Conservation (phyloP, 148 eudicot species). For the Amaranthus cruentus region DNA sequence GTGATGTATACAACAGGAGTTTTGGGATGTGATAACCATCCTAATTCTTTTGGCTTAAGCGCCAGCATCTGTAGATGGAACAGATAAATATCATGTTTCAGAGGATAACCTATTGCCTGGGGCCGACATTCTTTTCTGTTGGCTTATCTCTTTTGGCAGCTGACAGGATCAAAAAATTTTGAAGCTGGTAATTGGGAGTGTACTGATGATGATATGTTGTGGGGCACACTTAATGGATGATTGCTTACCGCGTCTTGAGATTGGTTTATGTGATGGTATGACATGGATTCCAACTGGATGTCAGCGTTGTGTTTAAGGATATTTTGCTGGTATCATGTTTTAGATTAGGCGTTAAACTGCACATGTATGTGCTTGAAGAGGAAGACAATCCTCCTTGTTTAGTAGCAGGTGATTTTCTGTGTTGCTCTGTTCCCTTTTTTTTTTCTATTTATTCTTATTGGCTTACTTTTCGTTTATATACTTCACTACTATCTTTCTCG, state of each 20-base stretch:
- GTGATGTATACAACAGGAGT: slow-evolving; percentile 61
- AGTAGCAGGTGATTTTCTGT: slow-evolving; percentile 27
- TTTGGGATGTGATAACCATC: slow-evolving; percentile 61
- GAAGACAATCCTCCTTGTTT: slow-evolving; percentile 21
- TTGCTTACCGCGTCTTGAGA: slow-evolving; percentile 4
- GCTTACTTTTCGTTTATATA: neutral
- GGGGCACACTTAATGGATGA: slow-evolving; percentile 20
- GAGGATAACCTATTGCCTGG: slow-evolving; percentile 12
- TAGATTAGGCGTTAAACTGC: slow-evolving; percentile 12
- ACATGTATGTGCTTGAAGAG: slow-evolving; percentile 19
- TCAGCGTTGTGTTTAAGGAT: neutral
- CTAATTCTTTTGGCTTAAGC: slow-evolving; percentile 15
- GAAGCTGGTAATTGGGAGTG: slow-evolving; percentile 10
- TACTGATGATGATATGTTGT: slow-evolving; percentile 21
- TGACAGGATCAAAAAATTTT: slow-evolving; percentile 11
- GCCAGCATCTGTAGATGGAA: slow-evolving; percentile 21
- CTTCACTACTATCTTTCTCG: neutral
- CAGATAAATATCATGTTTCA: slow-evolving; percentile 12
- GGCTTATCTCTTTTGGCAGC: slow-evolving; percentile 19
- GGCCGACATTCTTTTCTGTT: neutral
- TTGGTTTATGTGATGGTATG: slow-evolving; percentile 16
- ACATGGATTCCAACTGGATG: slow-evolving; percentile 22
- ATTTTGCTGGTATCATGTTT: slow-evolving; percentile 19
- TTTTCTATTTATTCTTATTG: neutral
- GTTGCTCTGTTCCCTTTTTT: neutral